Base-by-base conservation (phyloP, 371 early-diverging fungal genomes). In the Apophysomyces ossiformis region DNA sequence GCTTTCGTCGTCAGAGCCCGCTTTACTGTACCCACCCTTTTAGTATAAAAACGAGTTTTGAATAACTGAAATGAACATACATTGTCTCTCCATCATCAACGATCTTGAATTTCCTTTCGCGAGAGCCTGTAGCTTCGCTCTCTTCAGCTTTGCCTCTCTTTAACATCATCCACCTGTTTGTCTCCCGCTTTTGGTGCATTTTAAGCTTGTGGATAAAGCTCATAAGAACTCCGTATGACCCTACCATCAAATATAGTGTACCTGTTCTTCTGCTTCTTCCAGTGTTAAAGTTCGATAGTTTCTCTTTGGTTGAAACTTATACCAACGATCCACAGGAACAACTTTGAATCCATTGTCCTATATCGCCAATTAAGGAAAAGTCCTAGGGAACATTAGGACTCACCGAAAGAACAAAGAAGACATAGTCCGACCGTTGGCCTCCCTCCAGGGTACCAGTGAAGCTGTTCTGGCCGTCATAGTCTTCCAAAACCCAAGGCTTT, bases 191-290 rank as follows among this genome's bases (percentile, higher is more conserved):
- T 70, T 89, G 87, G 63, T 84, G 77, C 58, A 72, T 85, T 68
- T 86, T 84, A 39, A 74, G 44, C 78, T 72, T 50, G 13, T 21
- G 5, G 9, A 21, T 18, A 21, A 21, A n/a, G 47, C 1, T 41
- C 45, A 47, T 36, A 2, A 66, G 35, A 59, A 11, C 2, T 8
- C 54, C 1, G 11, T 21, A 50, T 18, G 21, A 50, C 1, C 54
- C 21, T 1, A 2, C 9, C 0, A 9, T 21, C 35, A 21, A 11
- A 5, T 18, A 50, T 50, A 21, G 18, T 45, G 60, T 84, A 96
- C 89, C 78, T 89, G 88, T 67, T 91, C 95, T 72, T 98, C 98
- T 1, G 96, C 97, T 79, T 99, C 96, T 65, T 98, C 98, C 18
- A 91, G 63, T 0, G 96, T 90, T 37, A 97, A 77, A 0, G 93